Evolutionary conservation across 1,284 basidiomycete species (phyloP), one percentile per base, ranked within the genome.

Genomic region (Stygiomarasmius scandens): DNA sequence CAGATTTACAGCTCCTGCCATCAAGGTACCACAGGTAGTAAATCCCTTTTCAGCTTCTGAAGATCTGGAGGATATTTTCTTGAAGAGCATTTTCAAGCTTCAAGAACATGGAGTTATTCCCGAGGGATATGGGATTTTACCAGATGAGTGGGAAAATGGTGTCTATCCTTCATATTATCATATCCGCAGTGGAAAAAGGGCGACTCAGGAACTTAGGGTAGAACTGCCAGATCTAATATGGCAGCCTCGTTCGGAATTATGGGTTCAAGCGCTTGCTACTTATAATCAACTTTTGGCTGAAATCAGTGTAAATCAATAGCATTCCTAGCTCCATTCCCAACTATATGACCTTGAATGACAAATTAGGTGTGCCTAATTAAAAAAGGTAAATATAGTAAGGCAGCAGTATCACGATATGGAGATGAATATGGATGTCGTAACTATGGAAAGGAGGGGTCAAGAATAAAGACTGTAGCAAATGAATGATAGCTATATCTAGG

Each of bases 161-260:
- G n/a, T 12, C 9, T 60, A 60, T 58, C 52, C 59, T 1, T 34
- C 45, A 34, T 54, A 49, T 22, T 58, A 60, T 20, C 8, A 32
- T 25, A 46, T 60, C 16, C 34, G 27, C 3, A 52, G 22, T 19
- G 59, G 59, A 1, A 41, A 24, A 20, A 20, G 27, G 44, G 54
- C 45, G 8, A 32, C 5, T 2, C 51, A 50, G 45, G 29, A 54
- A 6, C 36, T 60, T 2, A 9, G 22, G 11, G 53, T 60, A 16
- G 32, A 44, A 2, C 56, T 60, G 4, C 56, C 59, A 34, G 27
- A 49, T 44, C 16, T 32, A 14, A 45, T 55, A 9, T 60, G 59
- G 59, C 34, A 38, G 11, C 46, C 36, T 8, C 24, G 48, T 22
- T 45, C 59, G 29, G 52, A 52, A 20, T 6, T 27, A 22, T 60